A percentile compares a stretch with the other conserved stretches of the same genome.
Conservation (phyloP, 768 basidiomycete species). For the Boletellus emodensis region DNA sequence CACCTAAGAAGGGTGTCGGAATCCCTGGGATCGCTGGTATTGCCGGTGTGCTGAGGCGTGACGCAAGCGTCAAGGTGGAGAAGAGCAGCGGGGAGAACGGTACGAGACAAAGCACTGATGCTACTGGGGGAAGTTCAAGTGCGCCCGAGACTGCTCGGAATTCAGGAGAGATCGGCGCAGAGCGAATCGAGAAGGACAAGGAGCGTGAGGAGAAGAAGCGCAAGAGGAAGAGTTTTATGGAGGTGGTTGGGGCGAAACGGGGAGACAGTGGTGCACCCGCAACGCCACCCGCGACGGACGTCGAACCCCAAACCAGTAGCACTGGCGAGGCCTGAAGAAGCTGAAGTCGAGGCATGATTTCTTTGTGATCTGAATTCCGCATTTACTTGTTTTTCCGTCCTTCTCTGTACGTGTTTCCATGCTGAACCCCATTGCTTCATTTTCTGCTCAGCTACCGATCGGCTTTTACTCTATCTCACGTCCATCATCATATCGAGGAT, state of each 20-base stretch:
- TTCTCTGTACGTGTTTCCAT: not conserved
- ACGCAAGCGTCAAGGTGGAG: slow-evolving; percentile 39
- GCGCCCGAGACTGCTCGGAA: slow-evolving; percentile 40
- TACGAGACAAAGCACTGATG: slow-evolving; percentile 17
- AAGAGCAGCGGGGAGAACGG: slow-evolving; percentile 31
- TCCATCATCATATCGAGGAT: slow-evolving; percentile 14
- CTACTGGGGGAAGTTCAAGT: slow-evolving; percentile 23
- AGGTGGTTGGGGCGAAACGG: slow-evolving; percentile 34
- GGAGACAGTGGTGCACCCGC: slow-evolving; percentile 20
- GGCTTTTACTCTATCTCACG: slow-evolving; percentile 11
- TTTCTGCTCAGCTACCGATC: slow-evolving; percentile 1
- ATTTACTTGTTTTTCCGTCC: slow-evolving; percentile 5
- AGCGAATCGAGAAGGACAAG: slow-evolving; percentile 51
- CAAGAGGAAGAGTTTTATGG: slow-evolving; percentile 54
- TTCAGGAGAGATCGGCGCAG: slow-evolving; percentile 44
- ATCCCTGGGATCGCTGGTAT: slow-evolving; percentile 31
- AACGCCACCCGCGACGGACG: slow-evolving; percentile 34
- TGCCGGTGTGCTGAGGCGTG: slow-evolving; percentile 28
- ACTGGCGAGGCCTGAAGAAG: slow-evolving; percentile 11
- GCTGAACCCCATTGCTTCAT: slow-evolving; percentile 1
- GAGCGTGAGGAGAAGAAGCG: slow-evolving; percentile 59
- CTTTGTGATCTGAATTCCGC: slow-evolving; percentile 7
- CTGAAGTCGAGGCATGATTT: not conserved
- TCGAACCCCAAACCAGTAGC: slow-evolving; percentile 9
- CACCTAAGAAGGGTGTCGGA: slow-evolving; percentile 52